These are phyloP conservation scores for Termitomyces sp. DNA, from an alignment of 768 basidiomycete species.

Conservation along the genomic window DNA sequence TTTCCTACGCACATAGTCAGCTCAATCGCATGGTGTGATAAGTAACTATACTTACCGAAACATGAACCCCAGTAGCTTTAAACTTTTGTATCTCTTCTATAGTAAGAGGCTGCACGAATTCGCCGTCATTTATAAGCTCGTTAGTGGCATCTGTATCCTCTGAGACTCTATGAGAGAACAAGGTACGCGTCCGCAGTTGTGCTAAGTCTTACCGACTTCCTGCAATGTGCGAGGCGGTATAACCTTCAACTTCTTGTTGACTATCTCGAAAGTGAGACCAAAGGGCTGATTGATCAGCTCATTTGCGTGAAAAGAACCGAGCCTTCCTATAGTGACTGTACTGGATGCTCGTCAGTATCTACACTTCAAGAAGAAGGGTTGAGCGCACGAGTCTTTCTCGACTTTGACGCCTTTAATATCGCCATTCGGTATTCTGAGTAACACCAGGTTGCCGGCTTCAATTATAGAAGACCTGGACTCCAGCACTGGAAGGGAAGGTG, in stretches of 20 bases:
- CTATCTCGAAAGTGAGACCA: slow-evolving; percentile 86
- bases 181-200: not conserved
- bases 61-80: slow-evolving; percentile 78
- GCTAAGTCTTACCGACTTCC: slow-evolving; percentile 65
- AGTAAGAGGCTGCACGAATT: slow-evolving; percentile 79
- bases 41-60: slow-evolving; percentile 43
- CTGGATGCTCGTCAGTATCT: slow-evolving; percentile 30
- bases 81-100: slow-evolving; percentile 78
- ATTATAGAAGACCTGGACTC: slow-evolving; percentile 34
- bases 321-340: slow-evolving; percentile 72
- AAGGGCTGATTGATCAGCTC: slow-evolving; percentile 81
- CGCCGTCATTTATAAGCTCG: slow-evolving; percentile 87
- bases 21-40: not conserved
- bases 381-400: slow-evolving; percentile 63
- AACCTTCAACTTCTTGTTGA: slow-evolving; percentile 60
- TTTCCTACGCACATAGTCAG: slow-evolving; percentile 53
- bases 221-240: slow-evolving; percentile 60
- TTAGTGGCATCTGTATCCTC: slow-evolving; percentile 98
- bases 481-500: slow-evolving; percentile 3
- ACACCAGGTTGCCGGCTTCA: slow-evolving; percentile 66
- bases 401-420: slow-evolving; percentile 72
- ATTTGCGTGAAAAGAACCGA: slow-evolving; percentile 75
- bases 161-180: slow-evolving; percentile 24
- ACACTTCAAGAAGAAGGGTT: not conserved
- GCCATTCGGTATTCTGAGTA: slow-evolving; percentile 75